Evolutionary conservation across 2,329 filamentous ascomycete species (phyloP), one percentile per base, ranked within the genome.

Genomic region (Nigrospora osmanthi): DNA sequence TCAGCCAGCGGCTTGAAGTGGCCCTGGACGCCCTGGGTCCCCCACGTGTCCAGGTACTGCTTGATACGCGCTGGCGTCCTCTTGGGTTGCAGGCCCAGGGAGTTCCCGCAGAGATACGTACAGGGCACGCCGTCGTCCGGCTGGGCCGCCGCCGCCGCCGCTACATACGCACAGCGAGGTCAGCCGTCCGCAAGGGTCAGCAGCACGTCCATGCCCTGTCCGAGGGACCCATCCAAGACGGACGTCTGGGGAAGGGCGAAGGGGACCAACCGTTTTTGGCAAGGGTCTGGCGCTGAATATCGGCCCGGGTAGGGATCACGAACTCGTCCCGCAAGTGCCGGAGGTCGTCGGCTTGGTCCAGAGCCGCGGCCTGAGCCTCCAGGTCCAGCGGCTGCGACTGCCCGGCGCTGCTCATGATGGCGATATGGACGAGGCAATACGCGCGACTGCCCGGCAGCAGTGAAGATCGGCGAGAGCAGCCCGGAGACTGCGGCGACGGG

Each of bases 81-180:
- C 49, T 72, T 76, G 38, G 87, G 86, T 59, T 90, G 87, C 14
- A 89, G 70, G 19, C 87, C 87, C 5, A 91, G 72, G 0, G 85
- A 89, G 62, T 90, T 90, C 35, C 87, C 87, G 57, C 85, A 89
- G 36, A 91, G 73, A 57, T 91, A 91, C 48, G 85, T 80, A 55
- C 75, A 61, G 47, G 52, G 45, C 39, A 50, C 50, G 38, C 52
- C 51, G 46, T 55, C 56, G 49, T 58, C 54, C 49, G 50, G 47
- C 48, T 46, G 44, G 45, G 44, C 14, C 28, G 16, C n/a, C 11
- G 12, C 38, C 7, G 23, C 23, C 19, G 19, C 19, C 7, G 19
- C n/a, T n/a, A n/a, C n/a, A n/a, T 28, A 10, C 23, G 23, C 23
- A 28, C 19, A 4, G 19, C 4, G 23, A 28, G 7, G 23, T 28